Base-by-base conservation (phyloP, 2,329 filamentous ascomycete species). In the Aaosphaeria arxii region DNA sequence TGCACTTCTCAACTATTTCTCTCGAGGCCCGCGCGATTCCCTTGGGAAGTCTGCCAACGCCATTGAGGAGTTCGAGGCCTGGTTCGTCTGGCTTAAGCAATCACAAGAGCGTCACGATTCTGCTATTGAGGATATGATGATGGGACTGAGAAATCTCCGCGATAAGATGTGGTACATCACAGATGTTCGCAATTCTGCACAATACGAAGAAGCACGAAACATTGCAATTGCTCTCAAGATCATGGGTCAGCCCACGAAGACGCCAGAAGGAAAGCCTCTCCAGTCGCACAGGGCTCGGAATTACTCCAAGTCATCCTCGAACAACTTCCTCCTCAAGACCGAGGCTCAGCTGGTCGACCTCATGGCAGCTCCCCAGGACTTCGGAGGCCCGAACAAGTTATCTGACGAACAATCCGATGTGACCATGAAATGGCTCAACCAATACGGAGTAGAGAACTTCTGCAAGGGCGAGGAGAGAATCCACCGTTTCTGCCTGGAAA, bases 91-190 rank as follows among this genome's bases (percentile, higher is more conserved):
- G 82, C 78, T 95, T 17, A 90, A 90, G 62, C 88, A 90, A 57
- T 89, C 86, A 28, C 85, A 92, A 60, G 87, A 90, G 60, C 82
- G 87, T 3, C 85, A 91, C 42, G 89, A 92, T 59, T 80, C 79
- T 3, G 80, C 84, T 9, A 85, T 91, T 33, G 86, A 90, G 38
- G 78, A 83, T 5, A 88, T 90, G 82, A 87, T 89, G 78, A 78
- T 79, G 49, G 83, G 83, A 5, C 78, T 94, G 35, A 83, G 85
- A 48, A 85, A 87, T 24, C 78, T 96, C 36, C 84, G 94, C 39
- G 89, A 96, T 67, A 97, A 97, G 77, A 96, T 97, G 89, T 99
- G 94, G 94, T 99, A 95, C 67, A 88, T 94, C 51, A 92, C 89
- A 1, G 91, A 96, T 67, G 91, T 97, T 30, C 87, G 89, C 53